A percentile compares a stretch with the other conserved stretches of the same genome.
Evolutionary conservation across 345 rosid genomes (phyloP).

Genomic region (Iberis pinnata): DNA sequence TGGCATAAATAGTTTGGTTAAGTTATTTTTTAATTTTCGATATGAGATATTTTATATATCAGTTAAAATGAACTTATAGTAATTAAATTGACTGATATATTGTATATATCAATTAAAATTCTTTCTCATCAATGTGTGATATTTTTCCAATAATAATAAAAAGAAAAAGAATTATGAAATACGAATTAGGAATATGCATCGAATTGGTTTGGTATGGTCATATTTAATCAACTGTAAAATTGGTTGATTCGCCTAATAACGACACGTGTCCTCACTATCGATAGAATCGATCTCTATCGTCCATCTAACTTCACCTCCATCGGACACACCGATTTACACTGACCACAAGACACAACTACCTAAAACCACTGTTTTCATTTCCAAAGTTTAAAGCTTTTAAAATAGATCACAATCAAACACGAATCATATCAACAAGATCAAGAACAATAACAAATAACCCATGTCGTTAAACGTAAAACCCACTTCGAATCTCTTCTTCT

Average conservation of each 20-base stretch:
- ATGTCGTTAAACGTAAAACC: slow-evolving; percentile 15
- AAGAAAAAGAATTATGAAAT: no score
- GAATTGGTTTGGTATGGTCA: no score
- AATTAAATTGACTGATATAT: no score
- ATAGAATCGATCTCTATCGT: slow-evolving; percentile 16
- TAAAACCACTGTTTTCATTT: neutral
- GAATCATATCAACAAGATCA: neutral
- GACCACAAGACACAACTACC: slow-evolving; percentile 4
- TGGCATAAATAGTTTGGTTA: no score
- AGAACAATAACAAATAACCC: neutral
- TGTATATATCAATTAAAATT: no score
- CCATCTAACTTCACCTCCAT: slow-evolving; percentile 3
- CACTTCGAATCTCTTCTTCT: neutral
- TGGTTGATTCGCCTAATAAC: neutral
- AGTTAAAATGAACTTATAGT: no score
- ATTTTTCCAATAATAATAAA: no score
- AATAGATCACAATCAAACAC: slow-evolving; percentile 1
- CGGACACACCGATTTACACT: slow-evolving; percentile 2
- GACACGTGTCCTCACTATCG: slow-evolving; percentile 7
- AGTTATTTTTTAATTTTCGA: no score
- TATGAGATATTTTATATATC: no score
- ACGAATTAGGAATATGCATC: no score
- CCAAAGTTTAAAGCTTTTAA: neutral
- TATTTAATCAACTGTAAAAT: no score
- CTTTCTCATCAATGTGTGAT: no score